Conservation (phyloP, 306 rosid genomes). For the Sechiopsis laciniata region DNA sequence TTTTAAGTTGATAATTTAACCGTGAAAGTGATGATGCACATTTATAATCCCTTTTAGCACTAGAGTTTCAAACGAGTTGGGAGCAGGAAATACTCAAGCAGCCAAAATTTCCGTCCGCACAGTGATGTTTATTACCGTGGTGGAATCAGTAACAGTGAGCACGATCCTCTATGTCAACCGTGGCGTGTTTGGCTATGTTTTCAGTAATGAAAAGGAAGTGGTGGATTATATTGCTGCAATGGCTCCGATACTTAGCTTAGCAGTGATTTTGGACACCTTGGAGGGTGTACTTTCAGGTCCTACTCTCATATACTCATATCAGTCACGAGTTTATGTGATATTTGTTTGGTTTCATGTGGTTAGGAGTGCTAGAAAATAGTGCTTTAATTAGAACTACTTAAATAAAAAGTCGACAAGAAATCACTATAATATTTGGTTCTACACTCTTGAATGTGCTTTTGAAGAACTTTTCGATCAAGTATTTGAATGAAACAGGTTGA, state of each 20-base stretch:
- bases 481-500: neutral
- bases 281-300: constrained; percentile 57
- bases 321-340: too few relatives aligned
- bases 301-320: neutral
- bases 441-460: neutral
- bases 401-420: neutral
- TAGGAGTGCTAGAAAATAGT: too few relatives aligned
- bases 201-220: constrained; percentile 61
- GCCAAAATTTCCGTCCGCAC: constrained; percentile 44
- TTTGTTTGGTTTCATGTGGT: too few relatives aligned
- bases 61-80: constrained; percentile 51
- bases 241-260: constrained; percentile 52
- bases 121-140: constrained; percentile 35
- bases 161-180: constrained; percentile 39
- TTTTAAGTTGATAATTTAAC: too few relatives aligned
- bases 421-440: neutral
- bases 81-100: constrained; percentile 53
- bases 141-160: constrained; percentile 33
- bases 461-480: neutral
- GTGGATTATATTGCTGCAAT: constrained; percentile 52
- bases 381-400: too few relatives aligned
- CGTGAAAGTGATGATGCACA: neutral
- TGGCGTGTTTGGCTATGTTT: constrained; percentile 40
- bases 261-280: constrained; percentile 45
- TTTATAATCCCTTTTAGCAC: neutral